Conservation (phyloP, 768 basidiomycete species). For the Fistulinella prunicolor region DNA sequence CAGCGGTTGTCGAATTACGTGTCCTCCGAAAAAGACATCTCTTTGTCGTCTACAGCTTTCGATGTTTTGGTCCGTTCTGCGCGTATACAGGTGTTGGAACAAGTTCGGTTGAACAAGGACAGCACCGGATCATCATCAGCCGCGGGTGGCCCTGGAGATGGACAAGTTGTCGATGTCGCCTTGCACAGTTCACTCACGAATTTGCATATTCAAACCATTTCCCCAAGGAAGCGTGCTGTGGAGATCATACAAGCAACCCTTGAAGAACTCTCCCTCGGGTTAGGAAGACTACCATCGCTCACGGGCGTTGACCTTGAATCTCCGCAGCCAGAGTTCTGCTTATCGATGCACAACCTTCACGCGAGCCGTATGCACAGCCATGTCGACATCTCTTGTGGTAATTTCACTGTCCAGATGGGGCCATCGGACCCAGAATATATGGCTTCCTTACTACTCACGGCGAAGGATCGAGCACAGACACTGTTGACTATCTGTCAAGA, state of each 20-base stretch:
- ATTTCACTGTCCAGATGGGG: conserved; percentile 24
- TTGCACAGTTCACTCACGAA: conserved; percentile 16
- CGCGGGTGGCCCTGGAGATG: conserved; percentile 1
- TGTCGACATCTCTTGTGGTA: conserved; percentile 20
- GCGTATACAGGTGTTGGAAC: conserved; percentile 46
- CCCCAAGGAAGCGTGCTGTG: not conserved
- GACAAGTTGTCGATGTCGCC: conserved; percentile 15
- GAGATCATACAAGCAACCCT: conserved; percentile 6
- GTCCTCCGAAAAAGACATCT: conserved; percentile 16
- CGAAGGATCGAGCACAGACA: conserved; percentile 9
- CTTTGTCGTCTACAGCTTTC: conserved; percentile 29
- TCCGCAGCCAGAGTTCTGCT: conserved; percentile 18
- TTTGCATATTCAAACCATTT: conserved; percentile 13
- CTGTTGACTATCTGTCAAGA: conserved; percentile 24
- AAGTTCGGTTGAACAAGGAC: conserved; percentile 29
- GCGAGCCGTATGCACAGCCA: conserved; percentile 9
- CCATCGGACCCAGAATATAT: conserved; percentile 32
- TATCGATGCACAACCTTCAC: conserved; percentile 20
- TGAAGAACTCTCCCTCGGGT: conserved; percentile 16
- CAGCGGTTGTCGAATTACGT: conserved; percentile 36
- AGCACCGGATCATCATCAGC: not conserved
- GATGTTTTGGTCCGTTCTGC: conserved; percentile 42
- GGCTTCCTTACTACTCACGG: conserved; percentile 10
- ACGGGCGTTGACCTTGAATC: not conserved
- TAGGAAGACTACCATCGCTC: conserved; percentile 8